These are phyloP conservation scores for Aspergillus nomiae DNA, from an alignment of 2,329 filamentous ascomycete species.

Conservation along the genomic window DNA sequence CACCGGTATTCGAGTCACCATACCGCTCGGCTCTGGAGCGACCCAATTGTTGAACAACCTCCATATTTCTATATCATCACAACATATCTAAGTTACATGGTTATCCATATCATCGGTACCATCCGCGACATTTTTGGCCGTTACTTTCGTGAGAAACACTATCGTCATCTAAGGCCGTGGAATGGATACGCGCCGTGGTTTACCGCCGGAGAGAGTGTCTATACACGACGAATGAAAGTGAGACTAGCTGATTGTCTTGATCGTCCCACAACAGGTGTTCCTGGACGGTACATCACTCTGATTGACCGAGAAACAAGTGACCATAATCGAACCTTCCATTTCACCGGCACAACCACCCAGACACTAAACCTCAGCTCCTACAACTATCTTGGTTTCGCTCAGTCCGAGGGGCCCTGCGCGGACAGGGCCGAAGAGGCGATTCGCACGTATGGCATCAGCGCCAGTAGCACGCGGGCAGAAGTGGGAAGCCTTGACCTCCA, in stretches of 20 bases:
- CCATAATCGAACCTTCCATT: conserved; percentile 85
- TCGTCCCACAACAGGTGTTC: conserved; percentile 87
- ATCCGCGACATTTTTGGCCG: conserved; percentile 98
- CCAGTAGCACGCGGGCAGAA: conserved; percentile 79
- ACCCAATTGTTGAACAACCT: conserved; percentile 90
- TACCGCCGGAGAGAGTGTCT: conserved; percentile 99
- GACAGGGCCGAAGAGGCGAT: conserved; percentile 66
- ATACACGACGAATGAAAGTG: conserved; percentile 87
- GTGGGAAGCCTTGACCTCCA: conserved; percentile 85
- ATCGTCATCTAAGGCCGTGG: conserved; percentile 76
- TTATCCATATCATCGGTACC: conserved; percentile 93
- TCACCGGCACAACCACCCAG: conserved; percentile 87
- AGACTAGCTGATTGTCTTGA: conserved; percentile 97
- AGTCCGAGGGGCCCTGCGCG: conserved; percentile 94
- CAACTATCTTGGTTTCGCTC: conserved; percentile 98
- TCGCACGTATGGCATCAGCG: conserved; percentile 72
- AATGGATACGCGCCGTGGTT: conserved; percentile 95
- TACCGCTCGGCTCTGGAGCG: conserved; percentile 74
- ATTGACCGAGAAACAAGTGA: conserved; percentile 89
- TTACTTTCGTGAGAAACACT: conserved; percentile 83
- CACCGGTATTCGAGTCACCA: conserved; percentile 91
- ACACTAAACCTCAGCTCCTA: conserved; percentile 99
- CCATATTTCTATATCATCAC: conserved; percentile 96
- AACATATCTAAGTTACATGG: conserved; percentile 96
- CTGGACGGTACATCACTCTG: conserved; percentile 88